Conservation (phyloP, 257 asterid genomes). For the Solanum etuberosum region DNA sequence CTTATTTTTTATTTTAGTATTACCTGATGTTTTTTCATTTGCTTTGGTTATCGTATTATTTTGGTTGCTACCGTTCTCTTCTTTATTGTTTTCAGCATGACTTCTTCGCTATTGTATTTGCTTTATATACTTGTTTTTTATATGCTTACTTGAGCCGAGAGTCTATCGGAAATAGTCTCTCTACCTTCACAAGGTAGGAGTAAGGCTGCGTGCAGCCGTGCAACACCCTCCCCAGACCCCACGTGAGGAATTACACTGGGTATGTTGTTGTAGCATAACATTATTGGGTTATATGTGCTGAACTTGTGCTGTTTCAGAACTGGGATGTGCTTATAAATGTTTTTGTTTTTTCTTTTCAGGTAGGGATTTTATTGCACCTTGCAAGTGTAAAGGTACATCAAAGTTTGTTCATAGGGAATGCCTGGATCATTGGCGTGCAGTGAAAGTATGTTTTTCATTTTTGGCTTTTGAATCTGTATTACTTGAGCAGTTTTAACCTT, state of each 20-base stretch:
- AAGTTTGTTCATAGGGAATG: conserved; percentile 87
- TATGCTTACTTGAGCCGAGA: background rate
- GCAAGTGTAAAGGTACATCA: conserved; percentile 91
- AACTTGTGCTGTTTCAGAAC: background rate
- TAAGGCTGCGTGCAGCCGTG: background rate
- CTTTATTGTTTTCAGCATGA: background rate
- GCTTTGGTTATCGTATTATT: background rate
- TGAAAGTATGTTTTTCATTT: conserved; percentile 40
- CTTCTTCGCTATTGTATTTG: background rate
- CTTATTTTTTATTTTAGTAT: background rate
- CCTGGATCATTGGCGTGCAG: conserved; percentile 96
- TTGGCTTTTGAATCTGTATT: background rate
- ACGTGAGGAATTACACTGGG: background rate
- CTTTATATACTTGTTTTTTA: background rate
- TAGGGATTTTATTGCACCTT: conserved; percentile 95
- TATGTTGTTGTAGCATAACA: background rate
- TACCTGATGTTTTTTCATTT: background rate
- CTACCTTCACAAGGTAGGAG: background rate
- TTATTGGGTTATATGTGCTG: background rate
- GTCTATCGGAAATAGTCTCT: background rate
- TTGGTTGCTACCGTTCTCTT: background rate
- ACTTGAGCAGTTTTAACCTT: background rate
- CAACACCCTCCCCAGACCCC: background rate
- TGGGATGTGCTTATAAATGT: background rate
- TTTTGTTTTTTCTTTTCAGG: conserved; percentile 38